Evolutionary conservation across 1,284 basidiomycete species (phyloP), one percentile per base, ranked within the genome.

Genomic region (Trametes sp.): DNA sequence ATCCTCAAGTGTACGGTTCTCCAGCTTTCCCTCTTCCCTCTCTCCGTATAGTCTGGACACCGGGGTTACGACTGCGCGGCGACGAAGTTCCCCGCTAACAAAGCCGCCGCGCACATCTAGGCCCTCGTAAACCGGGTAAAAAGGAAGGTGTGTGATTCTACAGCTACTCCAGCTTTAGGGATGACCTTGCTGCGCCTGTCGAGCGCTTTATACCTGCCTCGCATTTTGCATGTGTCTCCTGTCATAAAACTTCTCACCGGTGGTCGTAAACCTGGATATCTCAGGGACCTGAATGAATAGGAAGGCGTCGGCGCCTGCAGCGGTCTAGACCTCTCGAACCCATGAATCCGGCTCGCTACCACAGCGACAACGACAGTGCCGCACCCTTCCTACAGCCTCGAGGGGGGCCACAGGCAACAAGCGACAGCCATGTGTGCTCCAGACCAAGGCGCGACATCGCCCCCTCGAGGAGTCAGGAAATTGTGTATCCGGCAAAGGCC

Each of bases 401-500:
- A 57, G 46, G 28, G 35, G 7, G 19, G 10, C 26, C 31, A 24
- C 21, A 9, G 21, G 21, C 21, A 45, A 45, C 31, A 6, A 33
- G 31, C 11, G 31, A 33, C 31, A 33, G 31, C 13, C 45, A 11
- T 35, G 8, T 10, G n/a, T 31, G 44, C 26, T 54, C 58, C 59
- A 60, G 59, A 29, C 52, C 59, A 33, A 53, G 57, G 31, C 51
- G 24, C 57, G 42, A n/a, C n/a, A n/a, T n/a, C 50, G 57, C 16
- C 21, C 33, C 45, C 26, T 11, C 21, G n/a, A 23, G 23, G 21
- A 9, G 14, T 19, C n/a, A n/a, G 23, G 42, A 33, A 26, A 16
- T 14, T 45, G 44, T 36, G 41, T 44, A 45, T 33, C 48, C 51
- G 52, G 33, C 53, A 35, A 45, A 24, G 46, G 38, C 6, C 21